phyloP scores from a whole-genome alignment of 306 rosid species.

The Purshia tridentata region DNA sequence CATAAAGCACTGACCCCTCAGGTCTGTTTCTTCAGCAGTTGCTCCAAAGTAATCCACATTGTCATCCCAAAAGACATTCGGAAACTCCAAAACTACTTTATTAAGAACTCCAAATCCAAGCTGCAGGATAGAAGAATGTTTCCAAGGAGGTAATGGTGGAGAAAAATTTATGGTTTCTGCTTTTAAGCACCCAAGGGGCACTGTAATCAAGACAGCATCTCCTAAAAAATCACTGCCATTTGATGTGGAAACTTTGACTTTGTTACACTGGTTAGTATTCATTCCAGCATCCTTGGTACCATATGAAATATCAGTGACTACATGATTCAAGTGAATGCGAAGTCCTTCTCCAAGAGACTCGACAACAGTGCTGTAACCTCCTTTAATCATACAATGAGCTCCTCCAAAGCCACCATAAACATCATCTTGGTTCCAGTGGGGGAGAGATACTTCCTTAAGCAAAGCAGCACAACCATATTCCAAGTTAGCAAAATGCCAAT shows the following conservation, averaged over 20 bases:
- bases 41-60: constrained; percentile 99
- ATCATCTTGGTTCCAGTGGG: constrained; percentile 98
- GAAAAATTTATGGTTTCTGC: constrained; percentile 83
- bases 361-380: constrained; percentile 85
- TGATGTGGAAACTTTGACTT: constrained; percentile 74
- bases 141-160: constrained; percentile 93
- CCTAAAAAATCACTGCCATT: constrained; percentile 73
- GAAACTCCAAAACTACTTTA: constrained; percentile 91
- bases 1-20: constrained; percentile 97
- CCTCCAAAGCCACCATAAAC: constrained; percentile 99
- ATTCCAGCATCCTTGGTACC: constrained; percentile 43
- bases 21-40: constrained; percentile 83
- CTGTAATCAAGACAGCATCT: constrained; percentile 88
- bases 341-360: constrained; percentile 96
- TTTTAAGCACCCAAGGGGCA: constrained; percentile 97
- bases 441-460: constrained; percentile 93
- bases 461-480: constrained; percentile 99
- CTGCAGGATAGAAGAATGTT: constrained; percentile 75
- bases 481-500: constrained; percentile 98
- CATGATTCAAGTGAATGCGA: constrained; percentile 62
- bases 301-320: constrained; percentile 78
- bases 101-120: constrained; percentile 98
- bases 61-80: constrained; percentile 95
- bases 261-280: constrained; percentile 30
- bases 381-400: constrained; percentile 99